Evolutionary conservation across 1,284 basidiomycete genomes (phyloP), one percentile per base, ranked within the genome.

Genomic region (Flammula alnicola): DNA sequence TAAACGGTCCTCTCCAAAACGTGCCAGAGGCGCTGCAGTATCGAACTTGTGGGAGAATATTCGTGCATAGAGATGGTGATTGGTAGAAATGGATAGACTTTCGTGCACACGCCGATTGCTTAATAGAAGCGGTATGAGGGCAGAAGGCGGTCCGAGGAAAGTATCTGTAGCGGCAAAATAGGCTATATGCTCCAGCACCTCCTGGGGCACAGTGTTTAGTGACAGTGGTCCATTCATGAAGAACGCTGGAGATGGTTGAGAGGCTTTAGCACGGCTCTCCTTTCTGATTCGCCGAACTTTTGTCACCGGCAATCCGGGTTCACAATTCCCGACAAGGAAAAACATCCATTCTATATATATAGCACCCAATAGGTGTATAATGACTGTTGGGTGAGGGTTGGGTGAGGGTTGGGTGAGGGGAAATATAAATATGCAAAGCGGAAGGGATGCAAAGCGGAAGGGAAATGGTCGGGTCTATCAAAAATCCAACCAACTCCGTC

Each of bases 11-110:
- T 63, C 43, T 20, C 79, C 80, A 29, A 89, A 67, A 19, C 88
- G 79, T 23, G 84, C 76, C 46, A 71, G 63, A 1, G 77, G 73
- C 1, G 87, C 79, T 8, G 68, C 67, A 20, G 74, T 65, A 67
- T 94, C 92, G 65, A 93, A 94, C 58, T 81, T 83, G 49, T 62
- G 58, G 30, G 70, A 67, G 62, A 90, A 93, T 49, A 93, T 80
- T 49, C 74, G 70, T 5, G 86, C 83, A 60, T 91, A 91, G 42
- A 95, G 76, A 52, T 80, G 73, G 6, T 76, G 77, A 59, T 86
- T 86, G n/a, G 67, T 57, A 6, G 62, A 38, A 49, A 77, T 67
- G 8, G 76, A 78, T 56, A 77, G 72, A 51, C 70, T 75, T 39
- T 70, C 63, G 66, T 84, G 59, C 46, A 90, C 66, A 32, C 66